Base-by-base conservation (phyloP, 768 basidiomycete species). In the Hypholoma fasciculare region DNA sequence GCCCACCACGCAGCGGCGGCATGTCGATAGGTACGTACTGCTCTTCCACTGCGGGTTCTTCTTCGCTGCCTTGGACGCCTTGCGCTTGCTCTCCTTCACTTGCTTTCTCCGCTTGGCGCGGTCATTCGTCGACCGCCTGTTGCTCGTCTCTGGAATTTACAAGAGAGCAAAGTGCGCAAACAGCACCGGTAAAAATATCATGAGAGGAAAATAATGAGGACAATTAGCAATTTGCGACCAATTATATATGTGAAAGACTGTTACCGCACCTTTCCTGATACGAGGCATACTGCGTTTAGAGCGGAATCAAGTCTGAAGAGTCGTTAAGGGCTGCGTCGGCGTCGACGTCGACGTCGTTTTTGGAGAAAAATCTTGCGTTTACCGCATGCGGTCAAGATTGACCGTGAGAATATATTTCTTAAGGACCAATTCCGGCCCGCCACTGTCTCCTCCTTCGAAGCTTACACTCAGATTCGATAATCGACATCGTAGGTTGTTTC, bases 31-130 rank as follows among this genome's bases (percentile, higher is more conserved):
- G 53, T 30, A 81, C 87, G 65, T 68, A 94, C 94, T 90, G 53
- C 89, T 89, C 77, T 95, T 96, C 89, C 94, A 96, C 56, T 92
- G 82, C 20, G 81, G 74, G 72, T 89, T 90, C 71, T 88, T 92
- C 77, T 92, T 93, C 13, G 83, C 82, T 42, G 79, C 81, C 71
- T 87, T 93, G 67, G 81, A 82, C 50, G 76, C 76, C 77, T 96
- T 96, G 76, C 86, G 90, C 68, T 79, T 80, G 61, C 84, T 84
- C 71, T 94, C 94, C 26, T 83, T 75, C 42, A 85, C 83, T 72
- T 95, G 94, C 67, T 88, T 82, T 67, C 83, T 81, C 65, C 94
- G 79, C 65, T 82, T 92, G 48, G 82, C 81, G 23, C 92, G 85
- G 58, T 90, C 82, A 63, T 88, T 81, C 40, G 85, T 89, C n/a